phyloP scores from a whole-genome alignment of 768 basidiomycete genomes.

The Saitozyma sp. region DNA sequence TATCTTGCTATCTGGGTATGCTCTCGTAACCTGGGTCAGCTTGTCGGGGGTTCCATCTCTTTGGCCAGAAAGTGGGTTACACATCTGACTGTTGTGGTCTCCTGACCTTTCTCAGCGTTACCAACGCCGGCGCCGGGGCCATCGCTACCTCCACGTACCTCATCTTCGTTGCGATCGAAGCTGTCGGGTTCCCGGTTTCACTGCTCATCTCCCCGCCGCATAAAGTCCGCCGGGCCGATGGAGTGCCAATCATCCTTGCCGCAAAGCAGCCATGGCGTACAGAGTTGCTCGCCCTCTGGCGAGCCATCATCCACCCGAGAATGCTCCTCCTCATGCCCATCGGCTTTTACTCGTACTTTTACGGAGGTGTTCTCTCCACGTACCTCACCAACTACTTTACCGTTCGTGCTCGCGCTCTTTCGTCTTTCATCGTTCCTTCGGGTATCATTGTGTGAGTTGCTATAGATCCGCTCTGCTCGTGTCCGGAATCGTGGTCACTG shows the following conservation, averaged over 20 bases:
- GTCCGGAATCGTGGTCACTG: not conserved
- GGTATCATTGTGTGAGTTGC: slow-evolving; percentile 18
- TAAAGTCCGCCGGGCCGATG: slow-evolving; percentile 24
- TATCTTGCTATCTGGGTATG: slow-evolving; percentile 23
- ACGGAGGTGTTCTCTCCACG: slow-evolving; percentile 16
- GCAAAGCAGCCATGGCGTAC: slow-evolving; percentile 10
- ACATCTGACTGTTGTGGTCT: not conserved
- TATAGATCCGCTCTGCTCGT: not conserved
- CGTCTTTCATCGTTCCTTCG: slow-evolving; percentile 27
- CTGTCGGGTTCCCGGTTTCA: slow-evolving; percentile 19
- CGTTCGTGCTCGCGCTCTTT: slow-evolving; percentile 26
- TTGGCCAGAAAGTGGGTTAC: slow-evolving; percentile 16
- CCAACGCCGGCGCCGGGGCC: slow-evolving; percentile 8
- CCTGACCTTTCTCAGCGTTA: no score
- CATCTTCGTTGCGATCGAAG: slow-evolving; percentile 24
- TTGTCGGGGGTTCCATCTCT: slow-evolving; percentile 12
- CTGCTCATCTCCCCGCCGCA: slow-evolving; percentile 16
- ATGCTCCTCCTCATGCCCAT: slow-evolving; percentile 21
- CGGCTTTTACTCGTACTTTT: slow-evolving; percentile 25
- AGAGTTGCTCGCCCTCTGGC: slow-evolving; percentile 9
- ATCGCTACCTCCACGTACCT: slow-evolving; percentile 22
- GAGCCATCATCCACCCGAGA: slow-evolving; percentile 4
- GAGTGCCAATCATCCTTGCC: slow-evolving; percentile 16
- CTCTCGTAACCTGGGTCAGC: slow-evolving; percentile 18
- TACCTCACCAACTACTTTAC: slow-evolving; percentile 25